Evolutionary conservation across 345 rosid genomes (phyloP).

Genomic region (Erucastrum elatum): DNA sequence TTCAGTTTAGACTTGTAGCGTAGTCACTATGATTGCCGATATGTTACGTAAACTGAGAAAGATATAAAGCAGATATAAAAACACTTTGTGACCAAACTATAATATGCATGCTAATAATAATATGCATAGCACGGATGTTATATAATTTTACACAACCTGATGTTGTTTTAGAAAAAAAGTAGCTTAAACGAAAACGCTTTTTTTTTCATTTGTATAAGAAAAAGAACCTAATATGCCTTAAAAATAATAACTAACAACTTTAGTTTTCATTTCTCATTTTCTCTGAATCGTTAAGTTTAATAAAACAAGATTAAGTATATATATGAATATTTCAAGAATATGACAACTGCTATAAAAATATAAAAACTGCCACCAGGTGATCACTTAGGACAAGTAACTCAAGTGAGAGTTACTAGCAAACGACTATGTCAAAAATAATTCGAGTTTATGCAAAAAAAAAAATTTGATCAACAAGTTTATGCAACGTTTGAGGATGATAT

Average conservation of each 20-base stretch:
- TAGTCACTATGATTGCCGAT: background rate
- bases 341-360: background rate
- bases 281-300: background rate
- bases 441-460: background rate
- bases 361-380: background rate
- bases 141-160: too few species aligned
- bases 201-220: too few species aligned
- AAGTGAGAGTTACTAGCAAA: background rate
- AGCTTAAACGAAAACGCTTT: too few species aligned
- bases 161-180: too few species aligned
- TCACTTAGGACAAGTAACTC: background rate
- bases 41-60: background rate
- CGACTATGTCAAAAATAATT: background rate
- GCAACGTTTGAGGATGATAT: background rate
- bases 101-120: too few species aligned
- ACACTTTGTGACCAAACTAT: background rate
- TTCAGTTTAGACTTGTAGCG: background rate
- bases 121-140: too few species aligned
- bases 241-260: background rate
- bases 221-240: too few species aligned
- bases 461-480: background rate
- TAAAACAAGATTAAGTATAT: background rate
- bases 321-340: background rate
- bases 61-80: background rate
- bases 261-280: background rate